Conservation (phyloP, 2,329 filamentous ascomycete species). For the Proliferodiscus dingleyae region DNA sequence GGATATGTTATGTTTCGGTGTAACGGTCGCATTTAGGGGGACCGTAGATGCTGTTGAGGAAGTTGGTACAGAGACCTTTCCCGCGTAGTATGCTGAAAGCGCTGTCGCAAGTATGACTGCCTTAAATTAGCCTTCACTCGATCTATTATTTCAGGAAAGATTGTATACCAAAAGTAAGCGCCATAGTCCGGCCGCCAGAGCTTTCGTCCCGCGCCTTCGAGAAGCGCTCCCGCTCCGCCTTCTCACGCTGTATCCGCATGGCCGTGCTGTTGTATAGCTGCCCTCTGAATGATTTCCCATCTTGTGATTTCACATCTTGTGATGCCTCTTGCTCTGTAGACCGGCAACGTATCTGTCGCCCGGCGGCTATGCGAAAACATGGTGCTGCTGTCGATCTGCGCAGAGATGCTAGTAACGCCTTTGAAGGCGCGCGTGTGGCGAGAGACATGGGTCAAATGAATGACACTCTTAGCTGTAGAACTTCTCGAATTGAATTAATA, state of each 20-base stretch:
- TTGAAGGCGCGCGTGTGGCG: conserved; percentile 20
- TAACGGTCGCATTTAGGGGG: conserved; percentile 46
- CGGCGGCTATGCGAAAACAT: conserved; percentile 15
- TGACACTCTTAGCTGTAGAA: not conserved
- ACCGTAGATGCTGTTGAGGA: conserved; percentile 52
- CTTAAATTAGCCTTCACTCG: not conserved
- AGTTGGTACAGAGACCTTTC: conserved; percentile 49
- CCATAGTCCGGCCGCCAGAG: conserved; percentile 42
- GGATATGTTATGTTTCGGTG: conserved; percentile 53
- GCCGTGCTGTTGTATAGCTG: conserved; percentile 57
- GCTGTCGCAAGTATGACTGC: conserved; percentile 27
- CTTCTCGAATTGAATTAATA: not conserved
- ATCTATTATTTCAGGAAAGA: not conserved
- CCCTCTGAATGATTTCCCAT: conserved; percentile 45
- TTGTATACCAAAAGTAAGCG: conserved; percentile 49
- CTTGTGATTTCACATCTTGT: too few relatives aligned
- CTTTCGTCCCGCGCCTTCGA: conserved; percentile 37
- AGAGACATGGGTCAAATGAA: conserved; percentile 20
- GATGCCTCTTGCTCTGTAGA: conserved; percentile 22
- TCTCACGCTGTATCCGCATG: conserved; percentile 50
- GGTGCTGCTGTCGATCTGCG: conserved; percentile 14
- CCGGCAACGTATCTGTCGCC: conserved; percentile 20
- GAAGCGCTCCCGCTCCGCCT: conserved; percentile 48
- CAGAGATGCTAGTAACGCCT: conserved; percentile 21
- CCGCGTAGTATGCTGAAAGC: conserved; percentile 48